Evolutionary conservation across 2,329 filamentous ascomycete genomes (phyloP), one percentile per base, ranked within the genome.

Genomic region (Pseudogymnoascus sp.): DNA sequence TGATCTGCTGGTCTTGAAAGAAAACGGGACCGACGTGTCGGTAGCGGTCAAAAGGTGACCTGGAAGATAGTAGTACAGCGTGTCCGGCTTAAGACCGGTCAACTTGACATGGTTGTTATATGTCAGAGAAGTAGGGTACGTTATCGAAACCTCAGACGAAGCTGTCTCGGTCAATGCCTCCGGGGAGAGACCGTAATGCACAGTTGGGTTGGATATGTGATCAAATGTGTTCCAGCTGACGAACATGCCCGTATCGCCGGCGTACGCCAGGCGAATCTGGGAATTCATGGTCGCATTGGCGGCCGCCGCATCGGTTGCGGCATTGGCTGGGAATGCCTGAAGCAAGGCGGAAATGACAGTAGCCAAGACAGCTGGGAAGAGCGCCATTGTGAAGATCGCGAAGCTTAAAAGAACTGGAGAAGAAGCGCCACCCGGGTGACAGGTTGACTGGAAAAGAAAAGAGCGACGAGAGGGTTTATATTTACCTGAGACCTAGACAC

Each of bases 161-260:
- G 71, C 69, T 23, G 62, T 63, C 25, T 66, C 14, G 59, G 62
- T 61, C 23, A 75, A 65, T 12, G 62, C 41, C 58, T 69, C 63
- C 22, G 60, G 62, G 14, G 64, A 64, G 25, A 64, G 58, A 7
- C 73, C 72, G 58, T 70, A 75, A 30, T 64, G 60, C 23, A 75
- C 73, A n/a, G 64, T 66, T 4, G 73, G 73, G 9, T 49, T 60
- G 5, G 59, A 25, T 30, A 73, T 58, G 25, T 71, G 64, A n/a
- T 67, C 59, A 49, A 71, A 69, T 3, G 72, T 75, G 62, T 75
- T 75, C 74, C 73, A 75, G 64, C 69, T 69, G 19, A 71, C 68
- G 19, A 66, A 63, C 69, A 72, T 71, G 23, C 71, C 69, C 1
- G 71, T 66, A 58, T 69, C 33, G 7, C 62, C 62, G 49, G 62